These are phyloP conservation scores for Leucosporidium scottii DNA, from an alignment of 768 basidiomycete species.

Conservation along the genomic window DNA sequence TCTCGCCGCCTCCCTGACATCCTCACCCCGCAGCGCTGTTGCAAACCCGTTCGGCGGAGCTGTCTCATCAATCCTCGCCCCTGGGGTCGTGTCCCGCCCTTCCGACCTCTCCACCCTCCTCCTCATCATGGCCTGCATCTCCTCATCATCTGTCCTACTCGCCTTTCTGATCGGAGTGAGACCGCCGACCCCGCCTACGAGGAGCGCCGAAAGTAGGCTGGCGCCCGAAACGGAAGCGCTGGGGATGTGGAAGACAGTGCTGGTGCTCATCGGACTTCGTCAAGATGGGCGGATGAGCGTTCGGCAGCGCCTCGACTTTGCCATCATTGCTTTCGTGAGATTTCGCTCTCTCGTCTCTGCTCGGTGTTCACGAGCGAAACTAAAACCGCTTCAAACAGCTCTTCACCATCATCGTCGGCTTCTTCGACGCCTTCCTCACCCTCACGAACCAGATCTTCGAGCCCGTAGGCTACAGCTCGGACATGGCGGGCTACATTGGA, in stretches of 20 bases:
- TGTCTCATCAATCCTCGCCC: not conserved
- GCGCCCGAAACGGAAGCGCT: not conserved
- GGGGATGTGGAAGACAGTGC: not conserved
- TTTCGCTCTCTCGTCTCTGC: not conserved
- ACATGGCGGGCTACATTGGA: conserved; percentile 2
- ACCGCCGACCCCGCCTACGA: conserved; percentile 2
- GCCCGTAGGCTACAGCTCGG: conserved; percentile 3
- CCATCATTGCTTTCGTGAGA: not conserved
- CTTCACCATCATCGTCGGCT: conserved; percentile 6
- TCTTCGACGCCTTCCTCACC: conserved; percentile 7
- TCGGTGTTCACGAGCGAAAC: not conserved
- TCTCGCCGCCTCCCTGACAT: not conserved
- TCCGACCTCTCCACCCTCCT: conserved; percentile 4
- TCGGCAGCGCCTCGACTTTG: not conserved
- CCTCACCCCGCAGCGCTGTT: not conserved
- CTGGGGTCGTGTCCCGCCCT: not conserved
- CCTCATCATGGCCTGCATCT: not conserved
- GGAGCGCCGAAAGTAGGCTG: not conserved
- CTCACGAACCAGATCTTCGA: conserved; percentile 15
- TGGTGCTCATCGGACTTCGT: not conserved
- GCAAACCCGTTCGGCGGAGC: conserved; percentile 11
- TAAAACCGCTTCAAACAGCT: not conserved
- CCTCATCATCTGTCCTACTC: not conserved
- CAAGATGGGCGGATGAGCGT: not conserved
- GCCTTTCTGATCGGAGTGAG: not conserved